Conservation (phyloP, 148 eudicot species). For the Camellia granthamiana region DNA sequence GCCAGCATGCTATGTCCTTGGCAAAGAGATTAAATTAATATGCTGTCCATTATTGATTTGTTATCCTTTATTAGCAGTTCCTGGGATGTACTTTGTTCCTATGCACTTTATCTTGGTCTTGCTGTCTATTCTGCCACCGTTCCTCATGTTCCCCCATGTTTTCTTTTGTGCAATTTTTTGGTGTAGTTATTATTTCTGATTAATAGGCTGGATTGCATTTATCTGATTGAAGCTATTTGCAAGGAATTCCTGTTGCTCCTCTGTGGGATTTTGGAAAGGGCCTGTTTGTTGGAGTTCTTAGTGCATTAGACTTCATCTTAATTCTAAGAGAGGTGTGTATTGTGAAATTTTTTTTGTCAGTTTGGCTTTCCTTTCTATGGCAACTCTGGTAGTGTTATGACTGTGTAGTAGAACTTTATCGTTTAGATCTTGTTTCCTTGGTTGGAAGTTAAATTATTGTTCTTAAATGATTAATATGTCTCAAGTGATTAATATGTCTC, state of each 20-base stretch:
- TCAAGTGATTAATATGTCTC: too few species aligned
- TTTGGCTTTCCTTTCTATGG: slow-evolving; percentile 2
- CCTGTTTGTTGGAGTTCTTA: slow-evolving; percentile 85
- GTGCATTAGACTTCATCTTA: slow-evolving; percentile 82
- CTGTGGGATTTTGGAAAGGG: slow-evolving; percentile 80
- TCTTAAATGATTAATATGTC: not conserved
- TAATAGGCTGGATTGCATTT: slow-evolving; percentile 11
- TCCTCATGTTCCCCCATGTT: not conserved
- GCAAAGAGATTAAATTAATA: not conserved
- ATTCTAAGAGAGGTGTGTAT: slow-evolving; percentile 78
- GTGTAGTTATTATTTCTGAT: slow-evolving; percentile 5
- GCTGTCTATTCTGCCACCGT: not conserved
- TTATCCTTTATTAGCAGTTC: not conserved
- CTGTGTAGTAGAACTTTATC: not conserved
- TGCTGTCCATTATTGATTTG: not conserved
- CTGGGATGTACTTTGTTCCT: not conserved
- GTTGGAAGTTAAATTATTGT: not conserved
- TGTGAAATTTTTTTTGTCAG: not conserved
- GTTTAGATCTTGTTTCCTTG: not conserved
- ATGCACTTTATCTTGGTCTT: not conserved
- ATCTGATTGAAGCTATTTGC: slow-evolving; percentile 29
- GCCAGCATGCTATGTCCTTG: slow-evolving; percentile 1
- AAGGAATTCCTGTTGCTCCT: slow-evolving; percentile 90
- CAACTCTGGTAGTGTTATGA: not conserved
- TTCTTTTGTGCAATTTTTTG: not conserved